Evolutionary conservation across 2,329 filamentous ascomycete genomes (phyloP).

Genomic region (Botryotinia calthae): DNA sequence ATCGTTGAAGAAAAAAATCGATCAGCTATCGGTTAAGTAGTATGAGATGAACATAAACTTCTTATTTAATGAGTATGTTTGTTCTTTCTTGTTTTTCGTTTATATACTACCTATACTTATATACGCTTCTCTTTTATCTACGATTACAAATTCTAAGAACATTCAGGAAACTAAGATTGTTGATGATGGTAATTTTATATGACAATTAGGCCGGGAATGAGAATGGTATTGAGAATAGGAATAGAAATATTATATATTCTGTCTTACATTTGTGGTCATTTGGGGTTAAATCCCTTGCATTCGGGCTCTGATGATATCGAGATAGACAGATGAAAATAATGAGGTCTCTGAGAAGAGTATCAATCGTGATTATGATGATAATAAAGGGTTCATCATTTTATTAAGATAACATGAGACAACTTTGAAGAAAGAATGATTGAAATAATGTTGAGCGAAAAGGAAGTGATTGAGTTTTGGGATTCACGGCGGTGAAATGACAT

Average conservation of each 20-base stretch:
- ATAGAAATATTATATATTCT: neutral
- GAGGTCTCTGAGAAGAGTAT: neutral
- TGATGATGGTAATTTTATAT: neutral
- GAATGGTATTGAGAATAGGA: neutral
- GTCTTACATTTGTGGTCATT: neutral
- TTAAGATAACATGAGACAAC: neutral
- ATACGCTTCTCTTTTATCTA: too few species aligned
- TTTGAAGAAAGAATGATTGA: neutral
- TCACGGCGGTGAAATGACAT: too few species aligned
- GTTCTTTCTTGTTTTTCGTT: neutral
- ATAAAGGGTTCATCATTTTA: neutral
- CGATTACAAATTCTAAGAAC: neutral
- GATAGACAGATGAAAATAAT: neutral
- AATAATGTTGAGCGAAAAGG: neutral
- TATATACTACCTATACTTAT: too few species aligned
- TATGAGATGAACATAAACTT: neutral
- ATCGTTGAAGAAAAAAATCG: fast-evolving
- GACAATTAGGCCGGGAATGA: too few species aligned
- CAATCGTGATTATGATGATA: neutral
- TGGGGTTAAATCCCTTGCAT: fast-evolving
- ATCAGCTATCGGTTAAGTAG: neutral
- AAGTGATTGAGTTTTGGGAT: neutral
- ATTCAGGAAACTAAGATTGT: fast-evolving
- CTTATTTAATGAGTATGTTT: neutral
- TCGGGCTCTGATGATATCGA: neutral